Percentiles rank a stretch among this genome's conserved stretches.
phyloP scores from a whole-genome alignment of 768 basidiomycete genomes.

The Mycena rosella region DNA sequence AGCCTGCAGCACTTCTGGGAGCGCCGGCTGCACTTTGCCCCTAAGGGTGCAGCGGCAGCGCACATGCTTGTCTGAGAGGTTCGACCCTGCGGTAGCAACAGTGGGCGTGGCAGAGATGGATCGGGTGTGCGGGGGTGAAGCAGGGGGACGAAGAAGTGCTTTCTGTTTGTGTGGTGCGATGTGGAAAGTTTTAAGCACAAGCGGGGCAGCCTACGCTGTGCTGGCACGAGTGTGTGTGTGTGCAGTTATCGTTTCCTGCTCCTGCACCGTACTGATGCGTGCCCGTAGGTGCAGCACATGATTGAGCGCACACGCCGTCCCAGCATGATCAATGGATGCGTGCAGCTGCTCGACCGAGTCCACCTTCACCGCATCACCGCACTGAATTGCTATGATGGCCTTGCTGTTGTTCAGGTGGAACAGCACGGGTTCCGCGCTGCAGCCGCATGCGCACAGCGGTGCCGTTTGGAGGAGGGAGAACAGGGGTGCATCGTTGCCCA shows the following conservation, averaged over 20 bases:
- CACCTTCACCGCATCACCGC: conserved; percentile 37
- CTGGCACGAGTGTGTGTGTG: no score
- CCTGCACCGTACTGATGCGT: no score
- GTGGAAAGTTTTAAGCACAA: no score
- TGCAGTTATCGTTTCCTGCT: no score
- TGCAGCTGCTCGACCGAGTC: conserved; percentile 33
- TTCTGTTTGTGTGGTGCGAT: no score
- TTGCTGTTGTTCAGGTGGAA: conserved; percentile 11
- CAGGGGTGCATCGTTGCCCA: conserved; percentile 39
- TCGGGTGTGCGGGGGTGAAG: no score
- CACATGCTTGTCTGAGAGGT: conserved; percentile 33
- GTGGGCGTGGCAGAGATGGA: no score
- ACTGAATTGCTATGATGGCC: conserved; percentile 27
- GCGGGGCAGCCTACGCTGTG: no score
- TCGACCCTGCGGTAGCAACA: no score
- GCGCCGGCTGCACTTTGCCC: conserved; percentile 32
- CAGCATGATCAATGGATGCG: conserved; percentile 24
- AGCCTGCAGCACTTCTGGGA: conserved; percentile 35
- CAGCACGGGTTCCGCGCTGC: conserved; percentile 1
- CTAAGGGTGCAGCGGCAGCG: conserved; percentile 39
- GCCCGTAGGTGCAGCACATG: no score
- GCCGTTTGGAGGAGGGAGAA: conserved; percentile 6
- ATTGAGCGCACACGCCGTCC: conserved; percentile 35
- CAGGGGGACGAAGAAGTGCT: no score
- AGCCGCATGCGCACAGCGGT: conserved; percentile 15